Evolutionary conservation across 495 filamentous ascomycete species (phyloP).

Genomic region (Talaromyces adpressus): DNA sequence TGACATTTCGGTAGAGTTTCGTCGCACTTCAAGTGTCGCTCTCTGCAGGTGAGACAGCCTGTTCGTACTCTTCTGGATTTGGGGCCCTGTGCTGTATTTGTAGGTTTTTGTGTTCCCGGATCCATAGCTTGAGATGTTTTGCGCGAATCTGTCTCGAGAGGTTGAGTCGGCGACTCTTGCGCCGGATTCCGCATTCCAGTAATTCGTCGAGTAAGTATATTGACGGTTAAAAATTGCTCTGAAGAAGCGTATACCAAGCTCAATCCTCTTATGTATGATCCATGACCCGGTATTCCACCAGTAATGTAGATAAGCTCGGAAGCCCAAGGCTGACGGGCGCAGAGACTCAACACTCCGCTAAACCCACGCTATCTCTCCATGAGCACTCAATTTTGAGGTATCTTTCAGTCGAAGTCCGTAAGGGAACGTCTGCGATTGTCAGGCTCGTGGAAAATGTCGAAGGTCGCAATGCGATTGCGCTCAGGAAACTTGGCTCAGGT

Average conservation of each 20-base stretch:
- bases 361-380: not conserved
- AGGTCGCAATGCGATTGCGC: not conserved
- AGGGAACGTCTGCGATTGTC: not conserved
- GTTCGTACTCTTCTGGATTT: conserved; percentile 68
- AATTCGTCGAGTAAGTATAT: not conserved
- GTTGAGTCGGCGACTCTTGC: not conserved
- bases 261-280: not conserved
- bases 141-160: not conserved
- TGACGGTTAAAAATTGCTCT: no score
- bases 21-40: conserved; percentile 75
- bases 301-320: not conserved
- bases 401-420: not conserved
- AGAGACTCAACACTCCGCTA: not conserved
- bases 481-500: not conserved
- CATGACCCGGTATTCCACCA: not conserved
- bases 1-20: conserved; percentile 72
- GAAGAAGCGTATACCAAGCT: no score
- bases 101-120: not conserved
- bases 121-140: not conserved
- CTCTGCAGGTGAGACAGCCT: conserved; percentile 71
- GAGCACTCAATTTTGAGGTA: not conserved
- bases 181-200: not conserved
- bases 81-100: conserved; percentile 14
- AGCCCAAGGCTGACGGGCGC: not conserved
- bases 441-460: not conserved